These are phyloP conservation scores for Nymphaea colorata DNA, from an alignment of 164 flowering plant genomes.

Conservation along the genomic window DNA sequence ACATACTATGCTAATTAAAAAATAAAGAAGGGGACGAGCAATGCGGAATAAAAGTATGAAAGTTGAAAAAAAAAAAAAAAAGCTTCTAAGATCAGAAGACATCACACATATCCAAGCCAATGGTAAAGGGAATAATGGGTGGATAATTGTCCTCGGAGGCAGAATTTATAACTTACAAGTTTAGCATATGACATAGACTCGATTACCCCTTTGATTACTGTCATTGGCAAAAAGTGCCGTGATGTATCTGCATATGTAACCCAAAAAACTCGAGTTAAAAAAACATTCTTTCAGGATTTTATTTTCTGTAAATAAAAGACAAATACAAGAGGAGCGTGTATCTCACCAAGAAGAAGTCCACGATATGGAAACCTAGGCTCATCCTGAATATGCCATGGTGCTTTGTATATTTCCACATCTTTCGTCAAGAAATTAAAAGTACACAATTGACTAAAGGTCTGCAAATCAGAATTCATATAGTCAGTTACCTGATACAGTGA, in stretches of 20 bases:
- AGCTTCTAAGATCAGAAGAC: no score
- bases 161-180: slow-evolving; percentile 51
- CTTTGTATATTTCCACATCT: slow-evolving; percentile 49
- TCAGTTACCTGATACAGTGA: no score
- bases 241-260: slow-evolving; percentile 69
- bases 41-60: background rate
- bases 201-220: slow-evolving; percentile 73
- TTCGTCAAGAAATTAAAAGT: slow-evolving; percentile 66
- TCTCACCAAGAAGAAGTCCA: slow-evolving; percentile 80
- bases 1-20: slow-evolving; percentile 1
- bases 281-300: background rate
- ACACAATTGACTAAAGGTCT: slow-evolving; percentile 97
- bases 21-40: background rate
- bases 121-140: no score
- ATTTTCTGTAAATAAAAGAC: background rate
- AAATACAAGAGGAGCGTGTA: background rate
- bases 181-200: slow-evolving; percentile 97
- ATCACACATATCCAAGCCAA: no score
- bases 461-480: background rate
- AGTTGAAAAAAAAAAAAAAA: no score
- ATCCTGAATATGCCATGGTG: slow-evolving; percentile 87
- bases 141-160: background rate
- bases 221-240: slow-evolving; percentile 70
- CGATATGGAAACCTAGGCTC: slow-evolving; percentile 84
- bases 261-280: background rate